Evolutionary conservation across 2,329 filamentous ascomycete genomes (phyloP), one percentile per base, ranked within the genome.

Genomic region (Fusarium domesticum): DNA sequence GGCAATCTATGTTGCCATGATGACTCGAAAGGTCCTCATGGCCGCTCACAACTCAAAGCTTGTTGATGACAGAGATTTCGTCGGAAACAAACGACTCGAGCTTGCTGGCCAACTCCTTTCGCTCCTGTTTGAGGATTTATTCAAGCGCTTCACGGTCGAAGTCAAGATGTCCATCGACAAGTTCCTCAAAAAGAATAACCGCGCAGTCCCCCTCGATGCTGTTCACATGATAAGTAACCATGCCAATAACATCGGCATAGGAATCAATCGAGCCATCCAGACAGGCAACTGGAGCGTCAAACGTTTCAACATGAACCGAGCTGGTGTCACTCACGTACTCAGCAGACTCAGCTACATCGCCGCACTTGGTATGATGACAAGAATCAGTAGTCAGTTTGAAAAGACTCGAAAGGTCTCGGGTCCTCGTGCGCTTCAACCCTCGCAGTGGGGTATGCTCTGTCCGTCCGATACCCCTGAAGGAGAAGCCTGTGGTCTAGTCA

Each of bases 231-330:
- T 98, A 58, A 85, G 83, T 56, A 86, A 89, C 36, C 87, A 93
- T 56, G 87, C 89, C 42, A 87, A 87, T 56, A 84, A 85, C 59
- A 97, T 98, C 57, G 95, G 91, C 0, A 79, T 87, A 56, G 93
- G 93, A 11, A 89, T 98, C 78, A 95, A 96, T 66, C 83, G 95
- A 49, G 92, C 93, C 6, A 96, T 98, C 47, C 91, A 95, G 42
- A 97, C 93, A 1, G 93, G 93, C 16, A 98, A 98, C 63, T 98
- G 93, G 93, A 96, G 80, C 51, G 78, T 98, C 56, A 96, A 96
- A 70, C 89, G 95, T 65, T 98, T 98, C 74, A 90, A 92, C 68
- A 98, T 98, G 93, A 95, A 97, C 63, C 80, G 92, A 64, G 92
- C 93, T 17, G 93, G 93, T 63, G 90, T 98, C 17, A 97, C 95